These are phyloP conservation scores for Angomonas ambiguus DNA, from an alignment of 208 protist species.

Conservation along the genomic window DNA sequence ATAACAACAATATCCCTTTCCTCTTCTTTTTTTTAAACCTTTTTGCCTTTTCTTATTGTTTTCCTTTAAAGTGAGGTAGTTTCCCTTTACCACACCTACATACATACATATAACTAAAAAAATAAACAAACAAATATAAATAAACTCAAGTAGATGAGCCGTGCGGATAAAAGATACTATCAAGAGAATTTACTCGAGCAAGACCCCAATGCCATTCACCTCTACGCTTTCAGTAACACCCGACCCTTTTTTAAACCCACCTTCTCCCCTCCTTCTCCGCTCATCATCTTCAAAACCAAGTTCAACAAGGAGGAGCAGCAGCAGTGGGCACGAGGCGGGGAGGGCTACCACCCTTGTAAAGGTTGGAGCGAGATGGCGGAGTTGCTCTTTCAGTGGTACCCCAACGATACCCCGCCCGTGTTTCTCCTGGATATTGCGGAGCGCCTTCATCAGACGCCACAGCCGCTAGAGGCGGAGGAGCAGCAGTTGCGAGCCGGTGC, in stretches of 20 bases:
- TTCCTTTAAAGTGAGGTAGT: background rate
- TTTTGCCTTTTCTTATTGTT: background rate
- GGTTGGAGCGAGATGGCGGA: conserved; percentile 66
- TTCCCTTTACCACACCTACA: background rate
- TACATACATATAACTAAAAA: background rate
- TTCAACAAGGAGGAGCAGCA: background rate
- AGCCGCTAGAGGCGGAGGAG: conserved; percentile 24
- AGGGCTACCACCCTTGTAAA: conserved; percentile 54
- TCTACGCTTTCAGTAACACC: conserved; percentile 78
- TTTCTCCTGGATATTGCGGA: conserved; percentile 44
- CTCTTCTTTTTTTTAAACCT: conserved; percentile 8
- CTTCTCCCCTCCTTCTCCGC: conserved; percentile 65
- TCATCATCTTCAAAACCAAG: conserved; percentile 75
- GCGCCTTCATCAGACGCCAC: conserved; percentile 35
- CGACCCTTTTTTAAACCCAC: conserved; percentile 52
- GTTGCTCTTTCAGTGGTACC: conserved; percentile 45
- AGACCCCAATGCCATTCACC: conserved; percentile 42
- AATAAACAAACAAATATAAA: conserved; percentile 7
- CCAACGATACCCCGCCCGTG: conserved; percentile 71
- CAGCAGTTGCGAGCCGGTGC: conserved; percentile 47
- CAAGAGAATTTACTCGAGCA: conserved; percentile 45
- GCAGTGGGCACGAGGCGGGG: background rate
- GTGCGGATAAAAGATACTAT: conserved; percentile 62
- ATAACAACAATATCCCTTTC: too few relatives aligned
- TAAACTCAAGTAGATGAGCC: conserved; percentile 46